Conservation (phyloP, 2,329 filamentous ascomycete species). For the Calonectria leucothoes region DNA sequence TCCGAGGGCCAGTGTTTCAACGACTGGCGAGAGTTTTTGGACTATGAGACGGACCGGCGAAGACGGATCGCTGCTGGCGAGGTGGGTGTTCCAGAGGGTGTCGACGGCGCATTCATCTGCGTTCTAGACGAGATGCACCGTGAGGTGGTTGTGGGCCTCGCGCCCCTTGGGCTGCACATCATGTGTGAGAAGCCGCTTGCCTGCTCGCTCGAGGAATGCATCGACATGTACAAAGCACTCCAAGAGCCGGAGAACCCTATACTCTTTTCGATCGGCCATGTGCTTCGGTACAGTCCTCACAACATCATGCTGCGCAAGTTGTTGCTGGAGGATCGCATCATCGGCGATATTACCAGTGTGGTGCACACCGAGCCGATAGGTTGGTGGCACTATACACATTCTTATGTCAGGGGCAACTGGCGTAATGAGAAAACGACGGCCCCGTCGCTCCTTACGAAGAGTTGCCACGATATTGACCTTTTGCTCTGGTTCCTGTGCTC, state of each 20-base stretch:
- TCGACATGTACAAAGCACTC: constrained; percentile 76
- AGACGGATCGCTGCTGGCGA: constrained; percentile 62
- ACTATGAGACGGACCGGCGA: constrained; percentile 75
- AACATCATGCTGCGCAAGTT: constrained; percentile 87
- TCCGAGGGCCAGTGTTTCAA: constrained; percentile 75
- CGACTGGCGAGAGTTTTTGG: constrained; percentile 81
- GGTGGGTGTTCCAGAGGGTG: constrained; percentile 58
- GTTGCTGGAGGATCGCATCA: constrained; percentile 77
- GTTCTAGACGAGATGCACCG: constrained; percentile 91
- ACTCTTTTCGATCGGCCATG: constrained; percentile 93
- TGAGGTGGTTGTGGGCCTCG: constrained; percentile 80
- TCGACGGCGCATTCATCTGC: constrained; percentile 72
- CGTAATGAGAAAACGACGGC: constrained; percentile 81
- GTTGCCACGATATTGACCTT: constrained; percentile 95
- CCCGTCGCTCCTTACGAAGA: constrained; percentile 90
- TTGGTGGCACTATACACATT: constrained; percentile 95
- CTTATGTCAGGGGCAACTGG: constrained; percentile 95
- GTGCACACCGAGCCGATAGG: constrained; percentile 96
- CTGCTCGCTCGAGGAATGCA: constrained; percentile 80
- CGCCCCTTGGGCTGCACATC: constrained; percentile 79
- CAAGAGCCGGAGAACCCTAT: constrained; percentile 45
- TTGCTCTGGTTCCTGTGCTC: constrained; percentile 91
- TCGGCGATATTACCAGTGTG: constrained; percentile 87
- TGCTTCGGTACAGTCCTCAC: constrained; percentile 92
- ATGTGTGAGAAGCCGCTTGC: constrained; percentile 97